phyloP scores from a whole-genome alignment of 441 rosid species.

The Pelargonium myrrhifolium region DNA sequence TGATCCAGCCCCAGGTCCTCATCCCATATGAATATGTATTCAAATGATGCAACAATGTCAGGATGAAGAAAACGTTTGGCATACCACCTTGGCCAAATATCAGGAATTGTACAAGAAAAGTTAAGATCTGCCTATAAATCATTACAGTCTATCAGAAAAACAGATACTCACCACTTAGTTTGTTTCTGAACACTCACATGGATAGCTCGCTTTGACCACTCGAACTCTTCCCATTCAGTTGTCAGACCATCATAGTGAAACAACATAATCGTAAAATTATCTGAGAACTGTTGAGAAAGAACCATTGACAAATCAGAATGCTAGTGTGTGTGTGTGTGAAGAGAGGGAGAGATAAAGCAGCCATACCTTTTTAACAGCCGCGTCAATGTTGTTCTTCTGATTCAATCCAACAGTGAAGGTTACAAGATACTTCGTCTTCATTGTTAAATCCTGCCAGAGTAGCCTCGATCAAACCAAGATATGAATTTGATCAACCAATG shows the following conservation, averaged over 20 bases:
- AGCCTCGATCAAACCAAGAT: not conserved
- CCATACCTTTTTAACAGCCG: constrained; percentile 61
- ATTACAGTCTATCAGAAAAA: not conserved
- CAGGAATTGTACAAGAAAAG: constrained; percentile 2
- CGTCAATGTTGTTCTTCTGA: constrained; percentile 63
- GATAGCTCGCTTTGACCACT: constrained; percentile 90
- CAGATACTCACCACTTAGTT: constrained; percentile 67
- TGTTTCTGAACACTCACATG: constrained; percentile 79
- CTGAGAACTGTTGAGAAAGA: constrained; percentile 63
- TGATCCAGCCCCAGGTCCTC: too few relatives aligned
- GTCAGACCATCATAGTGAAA: constrained; percentile 90
- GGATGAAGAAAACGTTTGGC: constrained; percentile 99
- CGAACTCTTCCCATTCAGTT: constrained; percentile 94
- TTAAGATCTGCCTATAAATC: not conserved
- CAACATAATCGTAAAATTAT: constrained; percentile 69
- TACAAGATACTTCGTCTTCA: constrained; percentile 62
- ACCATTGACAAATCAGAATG: too few relatives aligned
- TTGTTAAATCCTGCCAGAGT: constrained; percentile 51
- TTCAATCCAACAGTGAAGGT: constrained; percentile 82
- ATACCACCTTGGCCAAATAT: constrained; percentile 63
- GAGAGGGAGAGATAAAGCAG: constrained; percentile 8
- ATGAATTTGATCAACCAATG: not conserved
- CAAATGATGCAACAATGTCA: constrained; percentile 82
- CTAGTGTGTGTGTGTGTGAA: too few relatives aligned
- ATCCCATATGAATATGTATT: constrained; percentile 11